Base-by-base conservation (phyloP, 345 rosid species). In the Salix caprea region DNA sequence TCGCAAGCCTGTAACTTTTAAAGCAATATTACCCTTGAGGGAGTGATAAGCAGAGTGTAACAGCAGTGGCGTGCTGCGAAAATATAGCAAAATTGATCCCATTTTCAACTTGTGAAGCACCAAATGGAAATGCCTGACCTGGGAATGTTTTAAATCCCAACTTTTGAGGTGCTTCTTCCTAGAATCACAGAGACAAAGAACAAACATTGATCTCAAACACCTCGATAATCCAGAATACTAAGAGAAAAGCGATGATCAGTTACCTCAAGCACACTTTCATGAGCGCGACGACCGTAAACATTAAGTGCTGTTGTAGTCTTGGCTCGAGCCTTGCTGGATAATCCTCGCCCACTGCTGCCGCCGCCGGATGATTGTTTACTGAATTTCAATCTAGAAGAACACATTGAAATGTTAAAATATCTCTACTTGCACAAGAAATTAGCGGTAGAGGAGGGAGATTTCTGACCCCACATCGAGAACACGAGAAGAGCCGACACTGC, bases 51-150 rank as follows among this genome's bases (percentile, higher is more conserved):
- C 97, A 93, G 60, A 95, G 93, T 21, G 91, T 88, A 42, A 95
- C 91, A 67, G 97, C 84, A 76, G 89, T 88, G 9, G 97, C 97
- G 77, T 91, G 87, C 83, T 90, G 97, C 26, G 96, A 93, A 84
- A 91, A 95, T 65, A 93, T 78, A 65, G 97, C 87, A 85, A 95
- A 95, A 72, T 93, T 95, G 83, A 90, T 88, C 76, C 99, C 96
- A 7, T 83, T 89, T 21, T 89, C 89, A 66, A 86, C 88, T 90
- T 90, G 87, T 3, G 97, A 89, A 13, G 88, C 93, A 24, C 99
- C 99, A 15, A 95, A 78, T 40, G 97, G 99, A 85, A 83, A 89
- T 46, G 87, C 81, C 84, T 89, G 93, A 67, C 99, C 99, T 32
- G 89, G 87, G 46, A 81, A 93, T 61, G 78, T 83, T 71, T 80